Base-by-base conservation (phyloP, 106 monocot genomes). In the Platanthera guangdongensis region DNA sequence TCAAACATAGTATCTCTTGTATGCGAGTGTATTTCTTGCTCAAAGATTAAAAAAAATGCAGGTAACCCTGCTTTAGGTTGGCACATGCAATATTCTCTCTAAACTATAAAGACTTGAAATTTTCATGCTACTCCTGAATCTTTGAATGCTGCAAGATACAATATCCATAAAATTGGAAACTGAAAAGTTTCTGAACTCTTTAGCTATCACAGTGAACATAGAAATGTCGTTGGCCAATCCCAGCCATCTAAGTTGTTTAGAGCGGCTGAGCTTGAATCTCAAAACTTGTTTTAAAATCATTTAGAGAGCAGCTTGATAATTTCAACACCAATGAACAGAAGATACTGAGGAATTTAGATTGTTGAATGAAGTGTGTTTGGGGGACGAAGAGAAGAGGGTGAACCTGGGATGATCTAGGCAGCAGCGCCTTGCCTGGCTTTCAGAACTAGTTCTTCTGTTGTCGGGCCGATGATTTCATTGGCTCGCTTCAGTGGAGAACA, bases 381-480 rank as follows among this genome's bases (percentile, higher is more conserved):
- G 32, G 67, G 47, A 47, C 46, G 47, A 48, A 39, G 70, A 16
- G 47, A 70, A 46, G 70, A 62, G 6, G 18, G 1, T 70, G 46
- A 70, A 48, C 46, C 70, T 47, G 14, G 67, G 67, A n/a, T 6
- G 48, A 71, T 48, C n/a, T 30, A 78, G 68, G 81, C 15, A n/a
- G 65, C 28, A 74, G 71, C 49, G 57, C 81, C 52, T 78, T 85
- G 79, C 72, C 52, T 84, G 54, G 84, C 87, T 89, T 84, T 91
- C 25, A 93, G 39, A 68, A 96, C 92, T 80, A 89, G 5, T 77
- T 93, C 93, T 73, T 96, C 93, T 3, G 93, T 96, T 9, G 96
- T 96, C 9, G 87, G 22, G 39, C 96, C 96, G 46, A 96, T 93
- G 75, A 89, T 93, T 75, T 91, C 91, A 75, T 93, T 96, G 39